Conservation (phyloP, 176 grass and related monocot genomes). For the Raddia guianensis region DNA sequence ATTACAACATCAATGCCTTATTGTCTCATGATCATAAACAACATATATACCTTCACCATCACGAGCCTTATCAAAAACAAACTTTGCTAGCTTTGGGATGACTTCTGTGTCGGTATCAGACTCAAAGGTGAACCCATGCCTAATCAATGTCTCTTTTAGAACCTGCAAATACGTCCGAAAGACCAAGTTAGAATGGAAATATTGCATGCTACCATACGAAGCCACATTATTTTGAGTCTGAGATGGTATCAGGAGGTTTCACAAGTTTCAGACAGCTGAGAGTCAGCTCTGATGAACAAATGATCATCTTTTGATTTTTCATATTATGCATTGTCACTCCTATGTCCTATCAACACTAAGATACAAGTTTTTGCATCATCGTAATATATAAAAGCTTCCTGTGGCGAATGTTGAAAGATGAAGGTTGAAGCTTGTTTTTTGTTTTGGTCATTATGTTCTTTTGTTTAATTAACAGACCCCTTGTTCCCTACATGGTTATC, state of each 20-base stretch:
- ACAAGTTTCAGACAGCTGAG: conserved; percentile 9
- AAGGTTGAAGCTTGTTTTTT: no score
- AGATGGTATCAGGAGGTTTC: not conserved
- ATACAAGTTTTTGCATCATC: not conserved
- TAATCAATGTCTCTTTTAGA: conserved; percentile 81
- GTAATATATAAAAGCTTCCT: not conserved
- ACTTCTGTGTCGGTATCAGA: conserved; percentile 98
- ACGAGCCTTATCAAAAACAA: conserved; percentile 85
- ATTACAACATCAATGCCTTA: not conserved
- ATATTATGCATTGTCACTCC: not conserved
- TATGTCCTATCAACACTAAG: not conserved
- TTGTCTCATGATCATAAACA: not conserved
- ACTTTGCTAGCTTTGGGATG: conserved; percentile 94
- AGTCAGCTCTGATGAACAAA: not conserved
- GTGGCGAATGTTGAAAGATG: no score
- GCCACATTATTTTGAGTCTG: not conserved
- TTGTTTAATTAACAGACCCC: no score
- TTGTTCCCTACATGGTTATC: no score
- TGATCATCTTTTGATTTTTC: not conserved
- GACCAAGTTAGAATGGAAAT: conserved; percentile 14
- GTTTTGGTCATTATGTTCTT: no score
- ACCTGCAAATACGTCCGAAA: conserved; percentile 56
- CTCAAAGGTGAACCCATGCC: conserved; percentile 84
- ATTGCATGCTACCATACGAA: not conserved
- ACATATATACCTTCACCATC: conserved; percentile 67